Evolutionary conservation across 2,329 filamentous ascomycete species (phyloP).

Genomic region (Talaromyces rugulosus): DNA sequence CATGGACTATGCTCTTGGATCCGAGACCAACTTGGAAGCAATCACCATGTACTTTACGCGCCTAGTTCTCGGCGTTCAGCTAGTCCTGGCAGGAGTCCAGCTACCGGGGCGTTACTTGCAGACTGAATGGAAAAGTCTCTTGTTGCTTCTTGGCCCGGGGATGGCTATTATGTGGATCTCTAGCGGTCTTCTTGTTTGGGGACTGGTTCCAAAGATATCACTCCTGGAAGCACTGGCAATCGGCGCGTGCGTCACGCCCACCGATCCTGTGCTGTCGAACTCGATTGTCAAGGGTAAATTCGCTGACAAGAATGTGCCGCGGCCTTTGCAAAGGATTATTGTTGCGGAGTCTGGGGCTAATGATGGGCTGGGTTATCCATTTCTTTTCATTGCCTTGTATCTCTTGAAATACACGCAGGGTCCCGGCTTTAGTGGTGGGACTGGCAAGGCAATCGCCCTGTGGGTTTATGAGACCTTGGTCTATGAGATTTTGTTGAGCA

Average conservation of each 20-base stretch:
- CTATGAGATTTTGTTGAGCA: constrained; percentile 75
- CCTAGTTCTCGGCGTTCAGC: constrained; percentile 82
- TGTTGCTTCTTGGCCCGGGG: constrained; percentile 72
- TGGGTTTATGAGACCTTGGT: constrained; percentile 86
- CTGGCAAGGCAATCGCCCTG: constrained; percentile 63
- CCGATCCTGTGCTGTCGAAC: constrained; percentile 82
- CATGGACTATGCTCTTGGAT: constrained; percentile 64
- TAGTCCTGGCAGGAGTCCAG: constrained; percentile 84
- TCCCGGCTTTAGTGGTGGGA: constrained; percentile 54
- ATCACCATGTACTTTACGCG: constrained; percentile 82
- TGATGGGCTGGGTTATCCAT: constrained; percentile 84
- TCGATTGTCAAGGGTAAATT: constrained; percentile 92
- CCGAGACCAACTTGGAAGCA: constrained; percentile 57
- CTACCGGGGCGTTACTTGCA: constrained; percentile 76
- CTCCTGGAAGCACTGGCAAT: constrained; percentile 77
- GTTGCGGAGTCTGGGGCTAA: constrained; percentile 82
- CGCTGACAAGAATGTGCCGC: constrained; percentile 83
- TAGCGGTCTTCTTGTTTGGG: constrained; percentile 77
- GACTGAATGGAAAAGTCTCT: constrained; percentile 72
- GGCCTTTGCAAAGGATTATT: constrained; percentile 73
- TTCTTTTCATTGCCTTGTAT: constrained; percentile 79
- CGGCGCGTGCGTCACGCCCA: constrained; percentile 85
- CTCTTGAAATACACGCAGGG: constrained; percentile 71
- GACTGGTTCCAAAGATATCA: constrained; percentile 63
- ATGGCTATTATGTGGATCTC: constrained; percentile 85